Percentiles rank a stretch among this genome's conserved stretches.
phyloP scores from a whole-genome alignment of 2,329 filamentous ascomycete species.

The Curvularia lunata region DNA sequence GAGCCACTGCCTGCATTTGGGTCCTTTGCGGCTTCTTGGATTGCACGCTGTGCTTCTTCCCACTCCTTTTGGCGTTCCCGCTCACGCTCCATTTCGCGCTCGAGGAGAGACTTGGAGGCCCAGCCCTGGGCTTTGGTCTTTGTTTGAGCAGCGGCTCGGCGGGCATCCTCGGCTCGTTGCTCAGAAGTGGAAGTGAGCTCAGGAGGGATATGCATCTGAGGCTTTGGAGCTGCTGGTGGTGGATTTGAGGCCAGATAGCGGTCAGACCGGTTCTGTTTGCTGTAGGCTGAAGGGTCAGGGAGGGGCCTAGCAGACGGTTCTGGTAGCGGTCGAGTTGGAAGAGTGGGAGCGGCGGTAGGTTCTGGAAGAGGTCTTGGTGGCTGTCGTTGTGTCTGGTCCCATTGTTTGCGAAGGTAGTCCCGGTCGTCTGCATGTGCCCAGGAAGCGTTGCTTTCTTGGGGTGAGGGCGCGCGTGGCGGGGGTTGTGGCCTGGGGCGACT shows the following conservation, averaged over 20 bases:
- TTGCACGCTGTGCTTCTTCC: constrained; percentile 75
- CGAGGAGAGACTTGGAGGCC: constrained; percentile 73
- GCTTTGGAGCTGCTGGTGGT: constrained; percentile 55
- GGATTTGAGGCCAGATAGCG: constrained; percentile 64
- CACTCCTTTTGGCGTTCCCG: constrained; percentile 78
- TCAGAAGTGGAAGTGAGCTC: constrained; percentile 66
- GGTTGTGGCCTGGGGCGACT: constrained; percentile 44
- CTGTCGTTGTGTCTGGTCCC: constrained; percentile 53
- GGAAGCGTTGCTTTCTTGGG: constrained; percentile 63
- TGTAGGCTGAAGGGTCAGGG: constrained; percentile 43
- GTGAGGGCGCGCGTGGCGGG: constrained; percentile 49
- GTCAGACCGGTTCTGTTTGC: constrained; percentile 58
- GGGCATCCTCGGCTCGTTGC: constrained; percentile 67
- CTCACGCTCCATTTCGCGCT: constrained; percentile 82
- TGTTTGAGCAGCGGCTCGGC: constrained; percentile 63
- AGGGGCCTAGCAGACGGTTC: constrained; percentile 43
- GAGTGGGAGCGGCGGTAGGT: constrained; percentile 34
- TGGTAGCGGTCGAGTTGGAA: constrained; percentile 59
- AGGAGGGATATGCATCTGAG: constrained; percentile 50
- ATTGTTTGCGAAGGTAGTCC: constrained; percentile 66
- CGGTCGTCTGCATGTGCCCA: constrained; percentile 69
- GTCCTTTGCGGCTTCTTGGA: constrained; percentile 61
- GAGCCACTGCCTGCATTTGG: constrained; percentile 68
- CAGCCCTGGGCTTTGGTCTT: constrained; percentile 68
- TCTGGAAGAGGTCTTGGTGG: constrained; percentile 45